Percentiles rank a stretch among this genome's conserved stretches.
phyloP scores from a whole-genome alignment of 2,329 filamentous ascomycete genomes.

The Fusarium longipes region DNA sequence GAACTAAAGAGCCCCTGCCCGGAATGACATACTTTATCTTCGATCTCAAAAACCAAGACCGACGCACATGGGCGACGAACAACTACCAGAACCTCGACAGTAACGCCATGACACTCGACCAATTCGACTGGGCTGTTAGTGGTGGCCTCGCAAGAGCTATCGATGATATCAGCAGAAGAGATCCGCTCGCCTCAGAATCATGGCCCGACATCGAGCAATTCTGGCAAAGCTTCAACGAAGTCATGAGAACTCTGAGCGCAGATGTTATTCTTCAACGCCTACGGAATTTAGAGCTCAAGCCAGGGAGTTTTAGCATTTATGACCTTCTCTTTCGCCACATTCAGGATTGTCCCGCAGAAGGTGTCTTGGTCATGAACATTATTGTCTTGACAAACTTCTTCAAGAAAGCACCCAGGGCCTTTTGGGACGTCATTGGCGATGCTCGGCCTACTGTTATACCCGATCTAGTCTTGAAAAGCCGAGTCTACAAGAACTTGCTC shows the following conservation, averaged over 20 bases:
- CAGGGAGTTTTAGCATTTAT: conserved; percentile 70
- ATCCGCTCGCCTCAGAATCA: conserved; percentile 52
- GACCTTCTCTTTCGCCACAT: conserved; percentile 69
- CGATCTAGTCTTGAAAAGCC: conserved; percentile 84
- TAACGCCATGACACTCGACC: conserved; percentile 70
- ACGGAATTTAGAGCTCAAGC: conserved; percentile 79
- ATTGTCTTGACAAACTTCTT: conserved; percentile 77
- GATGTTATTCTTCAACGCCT: conserved; percentile 81
- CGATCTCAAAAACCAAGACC: conserved; percentile 67
- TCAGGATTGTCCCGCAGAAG: conserved; percentile 59
- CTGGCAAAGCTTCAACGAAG: conserved; percentile 80
- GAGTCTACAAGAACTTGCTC: conserved; percentile 71
- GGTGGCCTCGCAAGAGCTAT: conserved; percentile 77
- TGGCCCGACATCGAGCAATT: conserved; percentile 71
- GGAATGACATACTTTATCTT: conserved; percentile 90
- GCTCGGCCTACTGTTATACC: conserved; percentile 83
- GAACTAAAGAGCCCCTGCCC: conserved; percentile 77
- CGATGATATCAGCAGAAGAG: conserved; percentile 65
- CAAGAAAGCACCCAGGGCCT: conserved; percentile 79
- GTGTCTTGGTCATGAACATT: conserved; percentile 75
- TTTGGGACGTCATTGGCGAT: conserved; percentile 89
- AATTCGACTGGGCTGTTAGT: conserved; percentile 90
- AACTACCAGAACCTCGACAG: conserved; percentile 64
- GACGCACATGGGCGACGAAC: conserved; percentile 53
- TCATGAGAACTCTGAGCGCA: conserved; percentile 79